Base-by-base conservation (phyloP, 2,329 filamentous ascomycete genomes). In the Aspergillus nomiae region DNA sequence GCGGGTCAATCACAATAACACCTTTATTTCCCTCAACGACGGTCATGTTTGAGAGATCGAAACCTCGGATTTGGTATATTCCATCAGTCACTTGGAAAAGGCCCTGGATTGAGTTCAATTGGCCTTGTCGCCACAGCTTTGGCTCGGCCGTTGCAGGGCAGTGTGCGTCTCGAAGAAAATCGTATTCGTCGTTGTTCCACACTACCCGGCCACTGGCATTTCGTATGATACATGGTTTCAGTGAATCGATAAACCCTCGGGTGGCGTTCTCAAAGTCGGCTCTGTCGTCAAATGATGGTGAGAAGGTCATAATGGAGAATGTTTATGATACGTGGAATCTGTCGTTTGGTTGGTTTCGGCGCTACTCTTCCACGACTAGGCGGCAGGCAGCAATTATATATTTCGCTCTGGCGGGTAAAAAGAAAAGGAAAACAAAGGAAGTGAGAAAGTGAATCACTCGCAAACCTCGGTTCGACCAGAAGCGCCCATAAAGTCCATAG, bases 41-140 rank as follows among this genome's bases (percentile, higher is more conserved):
- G 12, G 76, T 81, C 67, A 79, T 79, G 65, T 81, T 79, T 30
- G 78, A 75, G 10, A 81, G 53, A 61, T 81, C 80, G 16, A 80
- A 68, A 4, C 74, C 78, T 36, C 78, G 77, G 14, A 81, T 67
- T 65, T 82, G 79, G 62, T 80, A 81, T 16, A 81, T 77, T 19
- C 74, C 73, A 1, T 66, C 62, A 1, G 62, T 67, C 36, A 82
- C 71, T 50, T 76, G 63, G 65, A 71, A 81, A 1, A 82, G 71
- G 0, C 80, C 73, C 53, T 77, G 71, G 24, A 69, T 73, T 19
- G 63, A 65, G 30, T 61, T 66, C 12, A 79, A 68, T 61, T 77
- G 72, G 5, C 64, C 70, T 60, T 80, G 77, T 16, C 76, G 68
- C 77, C 78, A 80, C 38, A 80, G 68, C 19, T 70, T 72, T 2